Evolutionary conservation across 2,329 filamentous ascomycete genomes (phyloP), one percentile per base, ranked within the genome.

Genomic region (Colletotrichum melonis): DNA sequence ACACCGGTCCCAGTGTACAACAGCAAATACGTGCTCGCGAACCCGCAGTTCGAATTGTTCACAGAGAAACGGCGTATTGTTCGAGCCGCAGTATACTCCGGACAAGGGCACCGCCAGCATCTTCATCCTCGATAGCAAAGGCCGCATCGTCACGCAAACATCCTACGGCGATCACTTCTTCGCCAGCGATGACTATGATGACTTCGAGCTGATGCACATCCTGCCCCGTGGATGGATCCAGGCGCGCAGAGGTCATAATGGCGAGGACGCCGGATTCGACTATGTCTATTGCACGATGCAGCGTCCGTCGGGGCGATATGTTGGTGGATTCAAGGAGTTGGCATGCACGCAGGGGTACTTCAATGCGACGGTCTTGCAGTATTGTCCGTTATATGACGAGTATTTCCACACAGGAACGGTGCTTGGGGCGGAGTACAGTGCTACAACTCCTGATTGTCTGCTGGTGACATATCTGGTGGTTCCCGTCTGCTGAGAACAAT

Each of bases 41-140:
- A 19, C 8, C 59, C 59, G 7, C 22, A 52, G 5, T 63, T 63
- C 28, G 38, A n/a, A 4, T 63, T 4, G 1, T 49, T 63, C 24
- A 2, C 5, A 2, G 59, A 63, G 16, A 7, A 7, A 4, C 2
- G 42, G 59, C 9, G 59, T 28, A 0, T 14, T 49, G 35, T 63
- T 63, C 38, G 24, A 42, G 59, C 35, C 38, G 22, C 32, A 46
- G 3, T 56, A 57, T 7, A n/a, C 30, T 11, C 19, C 54, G 19
- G 35, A n/a, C 35, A 67, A 58, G 54, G n/a, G n/a, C 32, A 24
- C 38, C 1, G 52, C 63, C 8, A 28, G 24, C 19, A 1, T 59
- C 30, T 67, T 67, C 54, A 46, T 22, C 26, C 35, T 67, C 28
- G 63, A 67, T 32, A 28, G 22, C 28, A 28, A 67, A 26, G 63